Evolutionary conservation across 345 rosid species (phyloP).

Genomic region (Salix koriyanagi): DNA sequence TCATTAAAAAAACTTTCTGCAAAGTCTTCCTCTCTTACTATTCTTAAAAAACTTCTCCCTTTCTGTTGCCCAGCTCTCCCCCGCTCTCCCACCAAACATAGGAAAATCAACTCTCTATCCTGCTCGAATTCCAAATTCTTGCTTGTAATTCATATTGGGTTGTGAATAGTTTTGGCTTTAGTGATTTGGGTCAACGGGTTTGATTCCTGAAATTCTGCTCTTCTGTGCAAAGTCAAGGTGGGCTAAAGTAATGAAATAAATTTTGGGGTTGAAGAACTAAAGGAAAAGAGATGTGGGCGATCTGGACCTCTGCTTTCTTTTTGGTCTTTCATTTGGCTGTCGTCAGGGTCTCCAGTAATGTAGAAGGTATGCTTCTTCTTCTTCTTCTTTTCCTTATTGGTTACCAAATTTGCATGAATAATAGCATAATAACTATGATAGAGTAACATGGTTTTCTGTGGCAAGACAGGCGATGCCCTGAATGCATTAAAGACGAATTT

Average conservation of each 20-base stretch:
- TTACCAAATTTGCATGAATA: not conserved
- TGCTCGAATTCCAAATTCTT: not conserved
- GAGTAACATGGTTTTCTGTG: not conserved
- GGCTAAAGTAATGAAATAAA: not conserved
- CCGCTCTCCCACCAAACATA: not conserved
- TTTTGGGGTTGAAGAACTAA: not conserved
- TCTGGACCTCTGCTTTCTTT: conserved; percentile 36
- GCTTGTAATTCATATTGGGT: too few relatives aligned
- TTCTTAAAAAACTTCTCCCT: not conserved
- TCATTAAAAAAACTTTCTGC: not conserved
- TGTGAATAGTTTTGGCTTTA: not conserved
- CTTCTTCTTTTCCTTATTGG: not conserved
- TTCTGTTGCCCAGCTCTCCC: not conserved
- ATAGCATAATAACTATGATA: not conserved
- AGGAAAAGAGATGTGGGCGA: conserved; percentile 15
- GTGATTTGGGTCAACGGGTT: not conserved
- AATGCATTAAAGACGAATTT: conserved; percentile 64
- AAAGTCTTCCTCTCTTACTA: not conserved
- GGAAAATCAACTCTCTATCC: not conserved
- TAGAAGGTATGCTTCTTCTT: conserved; percentile 50
- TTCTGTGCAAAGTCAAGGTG: not conserved
- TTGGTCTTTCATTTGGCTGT: conserved; percentile 41
- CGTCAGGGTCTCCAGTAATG: conserved; percentile 52
- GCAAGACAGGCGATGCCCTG: conserved; percentile 70
- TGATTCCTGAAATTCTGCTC: not conserved